phyloP scores from a whole-genome alignment of 768 basidiomycete genomes.

The Dioszegia aurantiaca region DNA sequence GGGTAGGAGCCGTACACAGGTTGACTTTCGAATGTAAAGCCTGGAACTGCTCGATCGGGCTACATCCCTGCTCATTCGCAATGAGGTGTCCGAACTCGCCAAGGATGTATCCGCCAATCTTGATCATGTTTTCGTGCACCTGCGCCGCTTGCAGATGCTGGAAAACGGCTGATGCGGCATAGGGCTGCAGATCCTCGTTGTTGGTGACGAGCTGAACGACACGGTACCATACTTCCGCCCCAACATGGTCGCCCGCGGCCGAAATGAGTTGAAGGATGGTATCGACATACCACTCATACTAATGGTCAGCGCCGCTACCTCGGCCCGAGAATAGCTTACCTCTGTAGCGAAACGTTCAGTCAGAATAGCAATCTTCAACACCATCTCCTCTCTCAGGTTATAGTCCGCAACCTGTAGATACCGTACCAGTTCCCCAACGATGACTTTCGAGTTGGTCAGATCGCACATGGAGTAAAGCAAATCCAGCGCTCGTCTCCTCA shows the following conservation, averaged over 20 bases:
- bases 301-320: not conserved
- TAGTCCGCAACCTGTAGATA: constrained; percentile 97
- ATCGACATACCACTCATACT: constrained; percentile 99
- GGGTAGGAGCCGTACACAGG: constrained; percentile 85
- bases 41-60: constrained; percentile 90
- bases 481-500: constrained; percentile 88
- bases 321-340: constrained; percentile 21
- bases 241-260: constrained; percentile 96
- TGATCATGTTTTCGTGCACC: constrained; percentile 69
- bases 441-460: constrained; percentile 88
- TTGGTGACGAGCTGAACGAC: constrained; percentile 98
- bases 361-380: constrained; percentile 93
- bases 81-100: constrained; percentile 98
- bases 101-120: constrained; percentile 93
- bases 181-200: constrained; percentile 94
- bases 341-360: constrained; percentile 97
- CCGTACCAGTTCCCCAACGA: constrained; percentile 89
- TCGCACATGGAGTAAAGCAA: constrained; percentile 99
- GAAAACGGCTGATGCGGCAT: constrained; percentile 88
- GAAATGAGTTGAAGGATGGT: constrained; percentile 94
- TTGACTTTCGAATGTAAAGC: constrained; percentile 90
- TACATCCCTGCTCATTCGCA: constrained; percentile 89
- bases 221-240: constrained; percentile 99
- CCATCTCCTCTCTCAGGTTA: constrained; percentile 95
- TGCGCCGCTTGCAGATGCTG: constrained; percentile 81